These are phyloP conservation scores for Penicillium taxi DNA, from an alignment of 495 filamentous ascomycete genomes.

Conservation along the genomic window DNA sequence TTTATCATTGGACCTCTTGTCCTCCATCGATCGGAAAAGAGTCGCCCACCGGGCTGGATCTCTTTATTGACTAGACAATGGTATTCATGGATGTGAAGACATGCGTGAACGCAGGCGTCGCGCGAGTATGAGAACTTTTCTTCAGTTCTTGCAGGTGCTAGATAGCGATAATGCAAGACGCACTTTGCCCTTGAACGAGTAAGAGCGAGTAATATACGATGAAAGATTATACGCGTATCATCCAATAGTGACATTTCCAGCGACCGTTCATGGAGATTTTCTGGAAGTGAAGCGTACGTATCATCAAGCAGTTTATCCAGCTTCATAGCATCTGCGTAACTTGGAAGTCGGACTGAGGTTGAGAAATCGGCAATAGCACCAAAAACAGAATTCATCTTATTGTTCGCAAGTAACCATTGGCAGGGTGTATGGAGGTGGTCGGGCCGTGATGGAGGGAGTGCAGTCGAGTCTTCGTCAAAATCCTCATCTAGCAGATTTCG, in stretches of 20 bases:
- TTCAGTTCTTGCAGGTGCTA: conserved; percentile 24
- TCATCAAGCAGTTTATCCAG: conserved; percentile 30
- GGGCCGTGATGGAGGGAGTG: conserved; percentile 20
- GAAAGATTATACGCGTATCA: conserved; percentile 27
- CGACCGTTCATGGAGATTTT: conserved; percentile 24
- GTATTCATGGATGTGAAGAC: conserved; percentile 25
- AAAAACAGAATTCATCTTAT: conserved; percentile 30
- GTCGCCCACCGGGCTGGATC: conserved; percentile 18
- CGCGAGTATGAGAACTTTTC: conserved; percentile 26
- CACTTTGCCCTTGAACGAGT: conserved; percentile 36
- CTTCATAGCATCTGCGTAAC: conserved; percentile 28
- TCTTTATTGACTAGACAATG: conserved; percentile 21
- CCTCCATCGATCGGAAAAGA: conserved; percentile 28
- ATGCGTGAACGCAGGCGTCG: conserved; percentile 33
- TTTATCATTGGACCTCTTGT: conserved; percentile 22
- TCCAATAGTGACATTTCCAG: conserved; percentile 34
- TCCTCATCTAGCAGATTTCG: conserved; percentile 25
- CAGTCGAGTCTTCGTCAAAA: conserved; percentile 17
- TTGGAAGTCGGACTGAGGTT: conserved; percentile 24
- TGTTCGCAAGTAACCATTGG: conserved; percentile 35
- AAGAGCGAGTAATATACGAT: conserved; percentile 33
- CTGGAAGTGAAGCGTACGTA: conserved; percentile 25
- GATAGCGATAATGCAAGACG: conserved; percentile 36
- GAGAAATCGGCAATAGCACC: conserved; percentile 38
- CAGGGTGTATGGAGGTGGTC: conserved; percentile 24